A percentile compares a stretch with the other conserved stretches of the same genome.
phyloP scores from a whole-genome alignment of 129 eudicot genomes.

The Flaveria brownii region DNA sequence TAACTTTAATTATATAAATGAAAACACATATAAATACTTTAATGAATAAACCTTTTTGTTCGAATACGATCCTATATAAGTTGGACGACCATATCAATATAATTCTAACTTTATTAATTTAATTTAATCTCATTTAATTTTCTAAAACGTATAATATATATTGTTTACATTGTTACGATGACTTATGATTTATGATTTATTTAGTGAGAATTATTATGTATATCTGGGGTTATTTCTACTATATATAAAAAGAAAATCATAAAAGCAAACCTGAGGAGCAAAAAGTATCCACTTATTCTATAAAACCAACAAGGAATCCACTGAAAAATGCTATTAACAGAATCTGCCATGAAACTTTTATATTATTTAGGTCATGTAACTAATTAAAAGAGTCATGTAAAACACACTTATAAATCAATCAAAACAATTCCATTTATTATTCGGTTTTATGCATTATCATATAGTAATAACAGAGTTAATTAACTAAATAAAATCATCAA shows the following conservation, averaged over 20 bases:
- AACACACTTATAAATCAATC: background rate
- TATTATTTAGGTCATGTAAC: conserved; percentile 39
- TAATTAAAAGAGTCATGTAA: conserved; percentile 1
- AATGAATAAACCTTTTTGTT: no score
- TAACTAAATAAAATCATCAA: background rate
- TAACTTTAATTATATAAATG: no score
- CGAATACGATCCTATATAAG: no score
- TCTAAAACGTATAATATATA: background rate
- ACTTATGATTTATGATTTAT: background rate
- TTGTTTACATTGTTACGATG: background rate
- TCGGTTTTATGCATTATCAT: background rate
- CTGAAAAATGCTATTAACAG: conserved; percentile 30
- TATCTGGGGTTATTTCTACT: no score
- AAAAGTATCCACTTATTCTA: conserved; percentile 42
- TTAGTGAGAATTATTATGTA: background rate
- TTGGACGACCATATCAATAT: no score
- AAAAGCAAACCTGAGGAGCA: conserved; percentile 28
- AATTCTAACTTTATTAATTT: no score
- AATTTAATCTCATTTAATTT: no score
- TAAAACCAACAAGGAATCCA: conserved; percentile 46
- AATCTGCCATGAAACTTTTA: conserved; percentile 31
- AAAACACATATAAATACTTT: no score
- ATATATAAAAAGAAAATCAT: no score
- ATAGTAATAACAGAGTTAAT: background rate
- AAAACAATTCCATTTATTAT: background rate